phyloP scores from a whole-genome alignment of 179 eudicot genomes.

The Carnegiea gigantea region DNA sequence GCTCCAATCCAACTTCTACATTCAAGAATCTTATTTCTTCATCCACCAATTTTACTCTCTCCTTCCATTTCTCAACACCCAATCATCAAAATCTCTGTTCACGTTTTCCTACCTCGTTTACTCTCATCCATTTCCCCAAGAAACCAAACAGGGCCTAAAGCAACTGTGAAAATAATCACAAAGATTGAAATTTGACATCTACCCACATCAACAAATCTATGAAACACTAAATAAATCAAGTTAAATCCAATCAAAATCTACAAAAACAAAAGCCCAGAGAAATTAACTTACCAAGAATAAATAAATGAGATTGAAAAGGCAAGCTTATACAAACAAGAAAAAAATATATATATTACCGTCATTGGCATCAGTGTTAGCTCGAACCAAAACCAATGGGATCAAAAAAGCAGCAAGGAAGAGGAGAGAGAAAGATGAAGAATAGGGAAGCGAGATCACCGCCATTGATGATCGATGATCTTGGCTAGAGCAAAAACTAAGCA shows the following conservation, averaged over 20 bases:
- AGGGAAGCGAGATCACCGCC: conserved; percentile 24
- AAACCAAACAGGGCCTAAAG: background rate
- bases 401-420: conserved; percentile 22
- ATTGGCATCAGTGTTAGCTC: conserved; percentile 35
- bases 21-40: background rate
- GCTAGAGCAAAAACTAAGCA: conserved; percentile 15
- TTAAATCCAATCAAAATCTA: background rate
- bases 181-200: conserved; percentile 11
- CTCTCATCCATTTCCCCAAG: background rate
- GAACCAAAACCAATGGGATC: conserved; percentile 29
- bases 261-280: background rate
- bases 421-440: conserved; percentile 9
- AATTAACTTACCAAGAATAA: background rate
- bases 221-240: background rate
- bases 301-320: background rate
- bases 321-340: background rate
- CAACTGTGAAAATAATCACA: background rate
- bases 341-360: conserved; percentile 22
- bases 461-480: conserved; percentile 9
- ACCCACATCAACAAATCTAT: background rate
- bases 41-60: background rate
- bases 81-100: background rate
- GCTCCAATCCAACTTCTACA: background rate
- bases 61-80: background rate
- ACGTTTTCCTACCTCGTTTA: background rate